phyloP scores from a whole-genome alignment of 2,329 filamentous ascomycete genomes.

The Colletotrichum tanaceti region DNA sequence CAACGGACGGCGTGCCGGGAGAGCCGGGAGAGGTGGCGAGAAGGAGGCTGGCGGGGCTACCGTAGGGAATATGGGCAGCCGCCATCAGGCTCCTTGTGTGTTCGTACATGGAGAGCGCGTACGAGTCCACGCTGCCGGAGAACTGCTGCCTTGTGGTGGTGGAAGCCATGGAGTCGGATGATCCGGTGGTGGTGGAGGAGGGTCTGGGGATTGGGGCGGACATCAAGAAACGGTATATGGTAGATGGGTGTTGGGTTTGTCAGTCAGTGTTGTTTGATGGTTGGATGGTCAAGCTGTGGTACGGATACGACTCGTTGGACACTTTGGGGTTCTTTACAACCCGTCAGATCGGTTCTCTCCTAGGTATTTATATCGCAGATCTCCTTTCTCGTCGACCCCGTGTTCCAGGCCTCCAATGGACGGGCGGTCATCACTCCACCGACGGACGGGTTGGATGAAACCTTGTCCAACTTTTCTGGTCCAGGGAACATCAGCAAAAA shows the following conservation, averaged over 20 bases:
- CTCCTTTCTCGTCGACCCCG: constrained; percentile 1
- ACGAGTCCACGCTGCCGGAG: constrained; percentile 11
- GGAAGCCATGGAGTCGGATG: not conserved
- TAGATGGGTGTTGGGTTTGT: too few species aligned
- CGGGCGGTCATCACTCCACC: constrained; percentile 5
- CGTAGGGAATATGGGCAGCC: constrained; percentile 3
- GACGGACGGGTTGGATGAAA: constrained; percentile 2
- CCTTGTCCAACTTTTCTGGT: constrained; percentile 21
- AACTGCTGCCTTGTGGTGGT: not conserved
- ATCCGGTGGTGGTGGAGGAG: not conserved
- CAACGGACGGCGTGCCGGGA: not conserved
- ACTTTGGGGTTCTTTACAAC: too few species aligned
- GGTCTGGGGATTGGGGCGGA: constrained; percentile 5
- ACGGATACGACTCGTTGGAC: not conserved
- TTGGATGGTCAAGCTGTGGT: too few species aligned
- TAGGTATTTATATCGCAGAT: constrained; percentile 26
- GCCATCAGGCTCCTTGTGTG: constrained; percentile 15
- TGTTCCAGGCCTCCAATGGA: not conserved
- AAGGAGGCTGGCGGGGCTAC: constrained; percentile 4
- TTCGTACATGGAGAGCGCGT: constrained; percentile 20
- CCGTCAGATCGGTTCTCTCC: not conserved
- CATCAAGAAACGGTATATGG: constrained; percentile 8
- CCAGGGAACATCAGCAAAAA: constrained; percentile 8
- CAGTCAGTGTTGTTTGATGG: too few species aligned
- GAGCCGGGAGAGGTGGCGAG: not conserved